phyloP scores from a whole-genome alignment of 1,139 yeast genomes.

The Entelexis sorbosivorans region DNA sequence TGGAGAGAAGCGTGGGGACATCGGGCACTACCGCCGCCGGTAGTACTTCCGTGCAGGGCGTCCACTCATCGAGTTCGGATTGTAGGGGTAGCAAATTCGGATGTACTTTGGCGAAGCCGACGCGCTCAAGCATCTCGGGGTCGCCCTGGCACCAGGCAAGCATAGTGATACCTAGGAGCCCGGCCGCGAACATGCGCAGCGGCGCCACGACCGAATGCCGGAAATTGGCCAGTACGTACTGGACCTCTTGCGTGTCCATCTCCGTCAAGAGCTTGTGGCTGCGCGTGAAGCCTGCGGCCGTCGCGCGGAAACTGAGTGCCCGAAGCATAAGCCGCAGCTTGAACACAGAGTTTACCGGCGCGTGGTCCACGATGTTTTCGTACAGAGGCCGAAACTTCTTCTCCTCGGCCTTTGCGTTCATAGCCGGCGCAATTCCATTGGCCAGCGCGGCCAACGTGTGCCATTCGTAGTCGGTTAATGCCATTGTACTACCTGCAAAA shows the following conservation, averaged over 20 bases:
- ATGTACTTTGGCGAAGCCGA: slow-evolving; percentile 25
- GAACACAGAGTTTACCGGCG: not conserved
- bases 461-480: slow-evolving; percentile 12
- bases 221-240: slow-evolving; percentile 23
- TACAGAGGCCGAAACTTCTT: not conserved
- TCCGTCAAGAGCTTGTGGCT: slow-evolving; percentile 24
- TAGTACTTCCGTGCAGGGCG: slow-evolving; percentile 10
- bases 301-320: slow-evolving; percentile 23
- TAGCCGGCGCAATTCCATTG: slow-evolving; percentile 4
- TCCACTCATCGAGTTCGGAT: slow-evolving; percentile 8
- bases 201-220: slow-evolving; percentile 21
- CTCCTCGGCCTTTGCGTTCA: slow-evolving; percentile 6
- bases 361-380: not conserved
- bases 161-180: slow-evolving; percentile 18
- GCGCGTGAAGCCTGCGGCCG: slow-evolving; percentile 25
- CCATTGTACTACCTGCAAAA: no score
- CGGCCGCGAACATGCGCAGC: slow-evolving; percentile 23
- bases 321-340: slow-evolving; percentile 22
- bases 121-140: slow-evolving; percentile 21
- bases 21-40: slow-evolving; percentile 18
- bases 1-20: slow-evolving; percentile 21
- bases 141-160: slow-evolving; percentile 20
- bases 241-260: slow-evolving; percentile 23
- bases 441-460: slow-evolving; percentile 9
- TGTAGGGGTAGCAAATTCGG: slow-evolving; percentile 15